These are phyloP conservation scores for Aspergillus ostianus DNA, from an alignment of 495 filamentous ascomycete species.

Conservation along the genomic window DNA sequence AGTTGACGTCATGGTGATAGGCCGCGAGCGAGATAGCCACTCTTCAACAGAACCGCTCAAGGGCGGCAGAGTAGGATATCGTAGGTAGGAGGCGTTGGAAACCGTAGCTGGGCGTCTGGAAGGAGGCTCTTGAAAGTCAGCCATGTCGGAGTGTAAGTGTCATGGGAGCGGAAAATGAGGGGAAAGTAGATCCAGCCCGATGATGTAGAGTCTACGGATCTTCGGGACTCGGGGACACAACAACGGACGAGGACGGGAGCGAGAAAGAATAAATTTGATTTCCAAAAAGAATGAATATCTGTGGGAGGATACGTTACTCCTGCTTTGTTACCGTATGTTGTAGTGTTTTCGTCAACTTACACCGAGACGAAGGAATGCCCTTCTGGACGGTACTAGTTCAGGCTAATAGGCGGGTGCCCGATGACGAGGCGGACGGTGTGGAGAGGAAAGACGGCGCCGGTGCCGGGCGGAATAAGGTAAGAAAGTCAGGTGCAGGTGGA, in stretches of 20 bases:
- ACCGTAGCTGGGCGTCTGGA: slow-evolving; percentile 30
- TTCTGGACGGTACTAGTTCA: slow-evolving; percentile 9
- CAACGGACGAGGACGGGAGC: slow-evolving; percentile 16
- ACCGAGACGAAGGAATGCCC: not conserved
- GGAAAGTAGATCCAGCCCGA: slow-evolving; percentile 16
- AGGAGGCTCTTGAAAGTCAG: slow-evolving; percentile 40
- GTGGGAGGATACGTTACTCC: no score
- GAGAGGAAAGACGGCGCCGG: slow-evolving; percentile 10
- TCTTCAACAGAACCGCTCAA: slow-evolving; percentile 47
- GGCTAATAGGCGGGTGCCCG: slow-evolving; percentile 28
- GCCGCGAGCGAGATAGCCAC: slow-evolving; percentile 48
- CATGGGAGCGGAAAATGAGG: slow-evolving; percentile 22
- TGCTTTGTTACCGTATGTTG: not conserved
- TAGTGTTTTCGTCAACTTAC: not conserved
- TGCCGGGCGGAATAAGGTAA: slow-evolving; percentile 17
- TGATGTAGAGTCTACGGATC: slow-evolving; percentile 11
- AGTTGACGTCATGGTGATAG: slow-evolving; percentile 43
- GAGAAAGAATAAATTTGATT: slow-evolving; percentile 20
- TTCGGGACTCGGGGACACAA: slow-evolving; percentile 17
- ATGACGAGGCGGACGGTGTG: slow-evolving; percentile 18
- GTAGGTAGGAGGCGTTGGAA: slow-evolving; percentile 34
- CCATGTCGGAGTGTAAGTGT: slow-evolving; percentile 31
- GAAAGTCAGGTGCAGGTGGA: slow-evolving; percentile 16
- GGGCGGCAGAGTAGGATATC: slow-evolving; percentile 46
- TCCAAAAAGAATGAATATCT: slow-evolving; percentile 1